These are phyloP conservation scores for Apostasia ramifera DNA, from an alignment of 106 monocot species.

Conservation along the genomic window DNA sequence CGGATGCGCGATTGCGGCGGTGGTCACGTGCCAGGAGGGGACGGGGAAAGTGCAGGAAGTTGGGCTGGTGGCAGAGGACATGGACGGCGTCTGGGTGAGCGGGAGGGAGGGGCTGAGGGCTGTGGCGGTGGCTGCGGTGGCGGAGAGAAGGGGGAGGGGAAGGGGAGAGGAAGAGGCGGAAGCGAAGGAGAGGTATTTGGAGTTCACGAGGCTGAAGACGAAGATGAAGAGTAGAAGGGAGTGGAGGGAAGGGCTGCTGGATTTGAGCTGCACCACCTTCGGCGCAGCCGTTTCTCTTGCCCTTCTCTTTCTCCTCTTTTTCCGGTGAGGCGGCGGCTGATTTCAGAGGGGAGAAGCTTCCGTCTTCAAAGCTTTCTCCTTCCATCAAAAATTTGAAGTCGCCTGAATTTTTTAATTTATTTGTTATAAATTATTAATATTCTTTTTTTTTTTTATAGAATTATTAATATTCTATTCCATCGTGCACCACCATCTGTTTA, in stretches of 20 bases:
- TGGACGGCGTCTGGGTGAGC: slow-evolving; percentile 45
- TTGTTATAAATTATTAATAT: too few relatives aligned
- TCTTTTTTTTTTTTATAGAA: too few relatives aligned
- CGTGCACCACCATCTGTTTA: too few relatives aligned
- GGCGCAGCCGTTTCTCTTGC: slow-evolving; percentile 28
- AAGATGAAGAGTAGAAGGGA: slow-evolving; percentile 38
- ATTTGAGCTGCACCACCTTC: slow-evolving; percentile 23
- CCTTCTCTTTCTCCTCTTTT: slow-evolving; percentile 12
- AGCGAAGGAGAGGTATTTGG: slow-evolving; percentile 18
- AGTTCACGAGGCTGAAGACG: slow-evolving; percentile 15
- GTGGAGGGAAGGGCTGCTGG: slow-evolving; percentile 32
- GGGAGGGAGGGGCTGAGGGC: slow-evolving; percentile 41
- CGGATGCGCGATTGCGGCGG: slow-evolving; percentile 13
- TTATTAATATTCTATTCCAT: too few relatives aligned
- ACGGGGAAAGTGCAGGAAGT: slow-evolving; percentile 36
- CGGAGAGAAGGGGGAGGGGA: slow-evolving; percentile 17
- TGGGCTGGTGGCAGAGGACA: slow-evolving; percentile 47
- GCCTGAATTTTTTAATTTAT: too few relatives aligned
- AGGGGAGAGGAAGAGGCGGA: slow-evolving; percentile 2
- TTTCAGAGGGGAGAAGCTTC: too few relatives aligned
- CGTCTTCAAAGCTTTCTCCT: too few relatives aligned
- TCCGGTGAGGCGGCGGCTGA: not conserved
- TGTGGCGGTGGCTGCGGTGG: slow-evolving; percentile 21
- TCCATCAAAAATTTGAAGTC: too few relatives aligned
- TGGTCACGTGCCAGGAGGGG: slow-evolving; percentile 37